Evolutionary conservation across 345 rosid species (phyloP).

Genomic region (Clarkia xantiana): DNA sequence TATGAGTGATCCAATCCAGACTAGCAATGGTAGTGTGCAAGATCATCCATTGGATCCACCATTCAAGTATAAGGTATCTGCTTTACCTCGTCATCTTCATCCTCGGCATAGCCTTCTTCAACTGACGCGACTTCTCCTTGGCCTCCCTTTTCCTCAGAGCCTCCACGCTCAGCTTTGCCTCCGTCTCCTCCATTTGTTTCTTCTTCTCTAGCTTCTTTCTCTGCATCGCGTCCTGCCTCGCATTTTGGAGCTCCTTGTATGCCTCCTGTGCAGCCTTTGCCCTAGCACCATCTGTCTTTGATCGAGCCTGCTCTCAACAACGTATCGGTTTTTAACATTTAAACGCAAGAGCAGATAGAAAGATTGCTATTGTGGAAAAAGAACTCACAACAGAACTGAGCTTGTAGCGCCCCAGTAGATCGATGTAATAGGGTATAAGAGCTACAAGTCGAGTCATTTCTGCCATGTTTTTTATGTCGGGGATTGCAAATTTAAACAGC

Average conservation of each 20-base stretch:
- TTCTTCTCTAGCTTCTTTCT: conserved; percentile 73
- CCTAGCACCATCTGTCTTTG: conserved; percentile 75
- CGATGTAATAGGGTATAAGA: conserved; percentile 82
- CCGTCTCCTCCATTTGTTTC: conserved; percentile 73
- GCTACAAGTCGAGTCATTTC: conserved; percentile 78
- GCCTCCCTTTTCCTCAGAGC: conserved; percentile 72
- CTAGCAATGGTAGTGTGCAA: no score
- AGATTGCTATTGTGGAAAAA: not conserved
- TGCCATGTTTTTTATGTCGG: conserved; percentile 60
- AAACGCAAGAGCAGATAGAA: not conserved
- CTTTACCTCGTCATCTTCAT: conserved; percentile 45
- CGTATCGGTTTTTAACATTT: not conserved
- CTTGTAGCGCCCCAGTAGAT: conserved; percentile 79
- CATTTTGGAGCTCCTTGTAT: conserved; percentile 71
- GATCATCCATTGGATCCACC: no score
- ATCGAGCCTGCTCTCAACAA: conserved; percentile 39
- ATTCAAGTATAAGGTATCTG: no score
- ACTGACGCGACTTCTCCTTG: conserved; percentile 73
- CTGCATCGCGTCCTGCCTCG: conserved; percentile 88
- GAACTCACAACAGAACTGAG: conserved; percentile 75
- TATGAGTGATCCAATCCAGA: no score
- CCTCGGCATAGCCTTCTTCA: conserved; percentile 69
- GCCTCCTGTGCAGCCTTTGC: conserved; percentile 81
- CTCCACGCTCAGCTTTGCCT: conserved; percentile 77
- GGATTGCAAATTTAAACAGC: conserved; percentile 80